Percentiles rank a stretch among this genome's conserved stretches.
phyloP scores from a whole-genome alignment of 176 grass and related monocot genomes.

The Musa troglodytarum region DNA sequence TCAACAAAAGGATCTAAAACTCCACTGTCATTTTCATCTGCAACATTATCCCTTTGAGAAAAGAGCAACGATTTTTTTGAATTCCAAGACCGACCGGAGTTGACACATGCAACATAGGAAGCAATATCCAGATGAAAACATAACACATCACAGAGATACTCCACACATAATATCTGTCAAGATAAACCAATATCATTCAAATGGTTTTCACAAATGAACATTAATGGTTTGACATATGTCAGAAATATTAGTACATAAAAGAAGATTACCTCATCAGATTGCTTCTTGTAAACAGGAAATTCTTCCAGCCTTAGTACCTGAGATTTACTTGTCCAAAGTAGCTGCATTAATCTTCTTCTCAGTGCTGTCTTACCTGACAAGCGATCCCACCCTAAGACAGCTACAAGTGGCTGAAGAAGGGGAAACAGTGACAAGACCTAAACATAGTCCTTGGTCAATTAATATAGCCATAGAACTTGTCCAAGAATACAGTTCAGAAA shows the following conservation, averaged over 20 bases:
- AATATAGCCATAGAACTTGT: slow-evolving; percentile 25
- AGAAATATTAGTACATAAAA: slow-evolving; percentile 6
- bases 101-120: slow-evolving; percentile 74
- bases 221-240: slow-evolving; percentile 12
- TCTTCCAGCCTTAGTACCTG: slow-evolving; percentile 63
- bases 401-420: slow-evolving; percentile 83
- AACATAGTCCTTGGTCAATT: slow-evolving; percentile 27
- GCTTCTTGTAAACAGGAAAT: slow-evolving; percentile 57
- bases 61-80: slow-evolving; percentile 60
- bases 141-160: slow-evolving; percentile 85
- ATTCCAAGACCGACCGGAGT: slow-evolving; percentile 66
- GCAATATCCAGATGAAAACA: slow-evolving; percentile 93
- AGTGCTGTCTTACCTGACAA: slow-evolving; percentile 73
- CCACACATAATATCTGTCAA: slow-evolving; percentile 68
- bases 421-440: slow-evolving; percentile 80
- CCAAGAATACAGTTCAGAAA: slow-evolving; percentile 7
- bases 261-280: slow-evolving; percentile 52
- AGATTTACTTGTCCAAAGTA: slow-evolving; percentile 96
- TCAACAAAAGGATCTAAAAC: slow-evolving; percentile 85
- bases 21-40: slow-evolving; percentile 32
- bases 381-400: slow-evolving; percentile 91
- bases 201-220: neutral
- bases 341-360: slow-evolving; percentile 67
- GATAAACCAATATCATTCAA: slow-evolving; percentile 28
- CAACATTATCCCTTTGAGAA: slow-evolving; percentile 49